A percentile compares a stretch with the other conserved stretches of the same genome.
Conservation (phyloP, 306 rosid species). For the Parietaria judaica region DNA sequence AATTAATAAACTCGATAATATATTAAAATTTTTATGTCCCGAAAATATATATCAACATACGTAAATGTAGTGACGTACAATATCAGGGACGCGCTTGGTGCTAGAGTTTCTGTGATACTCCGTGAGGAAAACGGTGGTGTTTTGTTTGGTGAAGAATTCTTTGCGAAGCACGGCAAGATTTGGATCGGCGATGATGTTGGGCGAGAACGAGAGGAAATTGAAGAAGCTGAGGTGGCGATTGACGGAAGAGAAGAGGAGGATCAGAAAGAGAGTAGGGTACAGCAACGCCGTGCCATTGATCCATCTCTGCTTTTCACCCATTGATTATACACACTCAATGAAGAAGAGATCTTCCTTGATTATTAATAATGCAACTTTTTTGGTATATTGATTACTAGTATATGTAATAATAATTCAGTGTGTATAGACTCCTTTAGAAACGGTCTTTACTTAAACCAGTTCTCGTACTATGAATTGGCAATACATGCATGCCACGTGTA, state of each 20-base stretch:
- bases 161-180: too few relatives aligned
- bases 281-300: constrained; percentile 1
- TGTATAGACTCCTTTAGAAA: constrained; percentile 1
- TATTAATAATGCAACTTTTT: too few relatives aligned
- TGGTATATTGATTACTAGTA: too few relatives aligned
- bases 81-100: too few relatives aligned
- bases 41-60: too few relatives aligned
- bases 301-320: constrained; percentile 18
- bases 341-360: neutral
- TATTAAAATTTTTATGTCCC: too few relatives aligned
- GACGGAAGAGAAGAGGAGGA: constrained; percentile 24
- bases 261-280: constrained; percentile 24
- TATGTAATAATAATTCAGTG: too few relatives aligned
- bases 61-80: too few relatives aligned
- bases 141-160: too few relatives aligned
- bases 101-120: too few relatives aligned
- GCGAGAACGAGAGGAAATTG: constrained; percentile 7
- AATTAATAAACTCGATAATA: too few relatives aligned
- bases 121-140: too few relatives aligned
- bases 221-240: constrained; percentile 12
- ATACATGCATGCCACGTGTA: neutral
- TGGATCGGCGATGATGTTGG: neutral
- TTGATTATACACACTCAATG: neutral
- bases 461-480: neutral
- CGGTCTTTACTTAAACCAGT: constrained; percentile 6